A percentile compares a stretch with the other conserved stretches of the same genome.
Evolutionary conservation across 805 yeast genomes (phyloP).

Genomic region (Candida arabinofermentans): DNA sequence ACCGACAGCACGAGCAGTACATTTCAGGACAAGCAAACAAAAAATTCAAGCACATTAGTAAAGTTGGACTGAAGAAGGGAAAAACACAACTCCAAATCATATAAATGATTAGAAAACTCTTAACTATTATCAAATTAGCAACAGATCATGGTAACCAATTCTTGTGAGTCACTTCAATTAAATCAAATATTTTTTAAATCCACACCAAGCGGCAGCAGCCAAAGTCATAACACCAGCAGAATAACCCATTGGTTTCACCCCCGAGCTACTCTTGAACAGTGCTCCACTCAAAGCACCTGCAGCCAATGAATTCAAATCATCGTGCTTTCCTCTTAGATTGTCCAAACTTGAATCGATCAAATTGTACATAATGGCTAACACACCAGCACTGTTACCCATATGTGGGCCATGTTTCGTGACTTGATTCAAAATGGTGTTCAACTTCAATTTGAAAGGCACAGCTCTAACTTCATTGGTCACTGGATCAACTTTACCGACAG

Average conservation of each 20-base stretch:
- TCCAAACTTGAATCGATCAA: constrained; percentile 77
- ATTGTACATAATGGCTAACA: constrained; percentile 85
- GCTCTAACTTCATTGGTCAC: constrained; percentile 46
- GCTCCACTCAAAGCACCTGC: constrained; percentile 96
- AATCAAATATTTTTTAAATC: constrained; percentile 46
- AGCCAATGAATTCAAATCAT: constrained; percentile 72
- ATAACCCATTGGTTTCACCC: constrained; percentile 82
- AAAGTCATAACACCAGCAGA: constrained; percentile 82
- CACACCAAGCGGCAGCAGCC: constrained; percentile 93
- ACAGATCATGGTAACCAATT: too few species aligned
- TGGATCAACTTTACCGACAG: constrained; percentile 56
- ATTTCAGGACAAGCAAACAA: neutral
- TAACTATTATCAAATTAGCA: neutral
- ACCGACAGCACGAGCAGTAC: neutral
- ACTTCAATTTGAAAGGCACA: constrained; percentile 74
- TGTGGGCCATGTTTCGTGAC: constrained; percentile 95
- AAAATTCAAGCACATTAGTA: neutral
- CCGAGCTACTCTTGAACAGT: constrained; percentile 78
- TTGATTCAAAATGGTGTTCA: constrained; percentile 87
- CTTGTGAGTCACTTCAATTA: neutral
- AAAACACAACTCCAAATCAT: too few species aligned
- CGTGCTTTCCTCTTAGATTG: constrained; percentile 82
- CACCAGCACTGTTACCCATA: constrained; percentile 94
- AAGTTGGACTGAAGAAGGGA: neutral
- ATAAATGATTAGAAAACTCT: too few species aligned